Base-by-base conservation (phyloP, 2,329 filamentous ascomycete species). In the Fusarium nisikadoi region DNA sequence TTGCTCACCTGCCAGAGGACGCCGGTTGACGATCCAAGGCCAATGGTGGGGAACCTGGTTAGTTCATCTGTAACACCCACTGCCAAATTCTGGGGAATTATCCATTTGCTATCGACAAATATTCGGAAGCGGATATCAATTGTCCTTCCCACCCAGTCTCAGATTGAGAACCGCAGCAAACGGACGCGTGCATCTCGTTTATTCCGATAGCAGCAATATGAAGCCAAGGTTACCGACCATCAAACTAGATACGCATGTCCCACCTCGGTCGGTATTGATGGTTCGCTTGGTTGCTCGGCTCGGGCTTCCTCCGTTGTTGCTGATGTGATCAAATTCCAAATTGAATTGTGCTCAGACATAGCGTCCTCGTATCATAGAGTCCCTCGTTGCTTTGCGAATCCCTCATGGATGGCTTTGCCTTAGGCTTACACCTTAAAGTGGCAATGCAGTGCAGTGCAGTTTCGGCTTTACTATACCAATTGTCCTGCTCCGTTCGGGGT, bases 271-370 rank as follows among this genome's bases (percentile, higher is more conserved):
- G 47, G 63, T 58, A 43, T 52, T 58, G 58, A 56, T 61, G 55
- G 50, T 36, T 73, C 58, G 61, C 61, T 52, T 67, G 62, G 42
- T 49, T 65, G 36, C 47, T 70, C 62, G 65, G 68, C 61, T 73
- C 62, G 57, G 55, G 56, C 60, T 62, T 45, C 62, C 61, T 59
- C 65, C 49, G 56, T 64, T 25, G 46, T 47, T 68, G 74, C 70
- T 76, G 73, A 74, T 76, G 62, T 64, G 72, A 75, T 72, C 55
- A 62, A 65, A 61, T 43, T 42, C 20, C 35, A 29, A 54, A 39
- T 43, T 55, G 65, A 16, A n/a, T 29, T 45, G 47, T 47, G 19
- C 35, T 35, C 36, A 49, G 17, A 49, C 25, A 45, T 33, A 42
- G 38, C 20, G 43, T 35, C n/a, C 53, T 54, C 39, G 31, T 35